phyloP scores from a whole-genome alignment of 192 early-diverging fungal genomes.

The Coemansia sp. region DNA sequence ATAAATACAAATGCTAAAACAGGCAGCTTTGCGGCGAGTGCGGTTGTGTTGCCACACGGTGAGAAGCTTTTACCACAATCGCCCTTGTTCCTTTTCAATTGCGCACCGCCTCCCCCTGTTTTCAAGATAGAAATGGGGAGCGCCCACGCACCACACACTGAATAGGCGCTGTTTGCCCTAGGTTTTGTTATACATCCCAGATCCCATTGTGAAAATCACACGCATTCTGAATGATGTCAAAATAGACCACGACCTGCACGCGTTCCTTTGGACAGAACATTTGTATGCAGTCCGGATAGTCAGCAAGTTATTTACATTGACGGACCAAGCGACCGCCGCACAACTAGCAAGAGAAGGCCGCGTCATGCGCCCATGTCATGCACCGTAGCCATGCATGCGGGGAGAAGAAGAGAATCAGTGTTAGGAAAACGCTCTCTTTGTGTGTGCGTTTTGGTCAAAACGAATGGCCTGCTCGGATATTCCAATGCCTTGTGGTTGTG shows the following conservation, averaged over 20 bases:
- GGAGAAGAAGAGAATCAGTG: not conserved
- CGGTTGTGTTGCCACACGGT: constrained; percentile 1
- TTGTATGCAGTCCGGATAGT: constrained; percentile 1
- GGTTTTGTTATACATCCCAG: constrained; percentile 1
- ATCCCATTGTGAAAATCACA: constrained; percentile 2
- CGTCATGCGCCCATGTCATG: not conserved
- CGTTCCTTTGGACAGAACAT: not conserved
- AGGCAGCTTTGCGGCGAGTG: constrained; percentile 2
- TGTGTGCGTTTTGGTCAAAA: not conserved
- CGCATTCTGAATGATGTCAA: not conserved
- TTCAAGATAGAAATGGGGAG: constrained; percentile 11
- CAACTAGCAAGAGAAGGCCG: not conserved
- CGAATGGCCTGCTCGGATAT: not conserved
- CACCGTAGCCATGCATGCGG: not conserved
- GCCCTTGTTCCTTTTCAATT: constrained; percentile 9
- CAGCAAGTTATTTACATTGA: not conserved
- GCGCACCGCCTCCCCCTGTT: constrained; percentile 2
- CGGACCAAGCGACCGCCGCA: not conserved
- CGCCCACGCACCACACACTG: not conserved
- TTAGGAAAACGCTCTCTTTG: not conserved
- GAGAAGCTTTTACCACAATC: constrained; percentile 5
- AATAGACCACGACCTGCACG: not conserved
- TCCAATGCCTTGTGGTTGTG: not conserved
- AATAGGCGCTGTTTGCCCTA: not conserved
- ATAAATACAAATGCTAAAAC: not conserved